Percentiles rank a stretch among this genome's conserved stretches.
Conservation (phyloP, 768 basidiomycete genomes). For the Amylocystis lapponica region DNA sequence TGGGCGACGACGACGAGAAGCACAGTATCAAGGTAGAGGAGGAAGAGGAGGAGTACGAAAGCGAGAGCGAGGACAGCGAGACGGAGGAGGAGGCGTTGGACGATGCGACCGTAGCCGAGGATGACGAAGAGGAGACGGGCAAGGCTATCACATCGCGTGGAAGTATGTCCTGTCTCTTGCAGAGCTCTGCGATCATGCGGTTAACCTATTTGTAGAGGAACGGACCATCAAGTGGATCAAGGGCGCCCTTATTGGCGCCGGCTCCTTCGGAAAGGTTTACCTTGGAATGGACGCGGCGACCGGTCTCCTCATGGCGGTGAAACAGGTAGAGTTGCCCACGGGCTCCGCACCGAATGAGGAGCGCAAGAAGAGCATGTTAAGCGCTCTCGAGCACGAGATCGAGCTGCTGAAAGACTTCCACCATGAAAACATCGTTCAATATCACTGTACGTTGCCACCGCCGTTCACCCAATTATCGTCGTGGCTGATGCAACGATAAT, state of each 20-base stretch:
- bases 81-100: slow-evolving; percentile 38
- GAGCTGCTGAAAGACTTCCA: slow-evolving; percentile 88
- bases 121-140: slow-evolving; percentile 44
- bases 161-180: slow-evolving; percentile 31
- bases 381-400: slow-evolving; percentile 88
- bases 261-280: slow-evolving; percentile 93
- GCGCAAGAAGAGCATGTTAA: slow-evolving; percentile 90
- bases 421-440: slow-evolving; percentile 96
- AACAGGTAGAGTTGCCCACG: slow-evolving; percentile 90
- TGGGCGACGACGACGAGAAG: slow-evolving; percentile 36
- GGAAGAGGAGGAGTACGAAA: slow-evolving; percentile 39
- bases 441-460: slow-evolving; percentile 69
- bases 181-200: background rate
- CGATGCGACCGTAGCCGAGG: slow-evolving; percentile 33
- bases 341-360: slow-evolving; percentile 84
- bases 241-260: slow-evolving; percentile 90
- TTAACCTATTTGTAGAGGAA: slow-evolving; percentile 33
- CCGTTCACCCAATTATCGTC: background rate
- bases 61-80: slow-evolving; percentile 41
- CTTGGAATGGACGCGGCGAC: slow-evolving; percentile 91
- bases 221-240: slow-evolving; percentile 89
- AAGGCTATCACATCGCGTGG: slow-evolving; percentile 51
- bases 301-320: slow-evolving; percentile 93
- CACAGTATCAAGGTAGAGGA: slow-evolving; percentile 29
- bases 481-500: slow-evolving; percentile 1